A percentile compares a stretch with the other conserved stretches of the same genome.
These are phyloP conservation scores for Agastache rugosa DNA, from an alignment of 257 asterid genomes.

Conservation along the genomic window DNA sequence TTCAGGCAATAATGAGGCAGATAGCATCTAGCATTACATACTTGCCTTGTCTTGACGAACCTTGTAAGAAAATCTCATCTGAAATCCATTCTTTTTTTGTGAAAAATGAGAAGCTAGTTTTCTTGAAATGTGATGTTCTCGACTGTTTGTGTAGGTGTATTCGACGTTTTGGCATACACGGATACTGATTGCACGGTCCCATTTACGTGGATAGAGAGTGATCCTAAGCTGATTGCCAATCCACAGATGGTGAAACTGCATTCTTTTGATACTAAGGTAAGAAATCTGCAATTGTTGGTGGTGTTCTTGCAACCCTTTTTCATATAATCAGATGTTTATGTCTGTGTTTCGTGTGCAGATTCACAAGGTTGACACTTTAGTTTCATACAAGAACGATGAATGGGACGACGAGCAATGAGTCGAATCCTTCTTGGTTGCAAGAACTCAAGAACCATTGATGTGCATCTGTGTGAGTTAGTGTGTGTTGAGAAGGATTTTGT, in stretches of 20 bases:
- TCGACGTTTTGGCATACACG: slow-evolving; percentile 88
- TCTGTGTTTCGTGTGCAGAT: slow-evolving; percentile 59
- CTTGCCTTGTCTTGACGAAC: slow-evolving; percentile 94
- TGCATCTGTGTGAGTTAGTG: slow-evolving; percentile 11
- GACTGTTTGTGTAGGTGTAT: slow-evolving; percentile 56
- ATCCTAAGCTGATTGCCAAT: slow-evolving; percentile 86
- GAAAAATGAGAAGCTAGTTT: neutral
- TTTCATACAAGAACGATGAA: slow-evolving; percentile 89
- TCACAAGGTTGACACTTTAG: slow-evolving; percentile 94
- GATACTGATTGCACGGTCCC: slow-evolving; percentile 84
- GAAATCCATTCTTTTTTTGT: neutral
- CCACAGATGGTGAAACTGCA: slow-evolving; percentile 98
- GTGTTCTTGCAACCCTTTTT: neutral
- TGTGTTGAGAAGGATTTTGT: slow-evolving; percentile 28
- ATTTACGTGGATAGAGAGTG: slow-evolving; percentile 95
- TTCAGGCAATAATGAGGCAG: slow-evolving; percentile 98
- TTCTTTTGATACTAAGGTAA: slow-evolving; percentile 58
- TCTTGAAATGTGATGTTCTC: slow-evolving; percentile 9
- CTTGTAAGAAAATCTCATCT: slow-evolving; percentile 57
- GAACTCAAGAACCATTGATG: slow-evolving; percentile 26
- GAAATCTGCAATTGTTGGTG: neutral
- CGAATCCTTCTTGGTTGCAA: neutral
- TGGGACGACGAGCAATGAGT: slow-evolving; percentile 64
- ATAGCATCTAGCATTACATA: slow-evolving; percentile 95
- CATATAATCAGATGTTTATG: slow-evolving; percentile 7